phyloP scores from a whole-genome alignment of 768 basidiomycete genomes.

The Sporobolomyces pararoseus region DNA sequence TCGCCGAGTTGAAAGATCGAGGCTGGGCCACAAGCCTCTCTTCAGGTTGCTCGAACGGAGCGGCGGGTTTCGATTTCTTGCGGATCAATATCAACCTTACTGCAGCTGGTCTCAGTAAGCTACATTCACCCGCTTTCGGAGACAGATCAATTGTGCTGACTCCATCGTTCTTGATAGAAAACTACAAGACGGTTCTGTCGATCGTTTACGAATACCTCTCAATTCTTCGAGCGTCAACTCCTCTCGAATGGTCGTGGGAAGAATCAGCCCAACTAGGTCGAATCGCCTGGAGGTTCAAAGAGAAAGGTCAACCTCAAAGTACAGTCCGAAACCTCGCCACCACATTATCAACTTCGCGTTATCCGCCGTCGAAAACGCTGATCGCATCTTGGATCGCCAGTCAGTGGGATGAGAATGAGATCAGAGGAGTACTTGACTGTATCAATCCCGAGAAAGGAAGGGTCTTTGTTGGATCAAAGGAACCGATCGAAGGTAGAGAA shows the following conservation, averaged over 20 bases:
- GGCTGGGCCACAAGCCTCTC: conserved; percentile 54
- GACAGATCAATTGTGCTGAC: neutral
- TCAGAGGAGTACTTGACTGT: conserved; percentile 61
- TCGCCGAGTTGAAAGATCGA: conserved; percentile 74
- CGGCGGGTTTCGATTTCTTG: conserved; percentile 73
- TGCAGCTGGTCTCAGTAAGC: conserved; percentile 71
- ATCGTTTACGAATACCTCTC: conserved; percentile 67
- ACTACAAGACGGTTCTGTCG: conserved; percentile 68
- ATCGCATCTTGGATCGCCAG: conserved; percentile 65
- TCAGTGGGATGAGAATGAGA: conserved; percentile 67
- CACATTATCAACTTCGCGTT: conserved; percentile 63
- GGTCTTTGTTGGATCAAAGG: conserved; percentile 73
- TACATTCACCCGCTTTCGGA: conserved; percentile 23
- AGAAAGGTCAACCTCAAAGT: conserved; percentile 49
- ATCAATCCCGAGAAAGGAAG: conserved; percentile 61
- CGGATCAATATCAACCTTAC: conserved; percentile 73
- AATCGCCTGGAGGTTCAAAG: conserved; percentile 76
- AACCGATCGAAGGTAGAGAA: conserved; percentile 57
- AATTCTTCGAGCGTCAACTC: conserved; percentile 49
- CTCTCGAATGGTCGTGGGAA: conserved; percentile 59
- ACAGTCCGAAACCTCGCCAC: conserved; percentile 22
- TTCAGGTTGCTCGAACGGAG: conserved; percentile 63
- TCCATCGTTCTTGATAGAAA: conserved; percentile 53
- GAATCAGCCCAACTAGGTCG: conserved; percentile 69
- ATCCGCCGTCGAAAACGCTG: conserved; percentile 70